Conservation (phyloP, 1,284 basidiomycete species). For the Papiliotrema nemorosa region DNA sequence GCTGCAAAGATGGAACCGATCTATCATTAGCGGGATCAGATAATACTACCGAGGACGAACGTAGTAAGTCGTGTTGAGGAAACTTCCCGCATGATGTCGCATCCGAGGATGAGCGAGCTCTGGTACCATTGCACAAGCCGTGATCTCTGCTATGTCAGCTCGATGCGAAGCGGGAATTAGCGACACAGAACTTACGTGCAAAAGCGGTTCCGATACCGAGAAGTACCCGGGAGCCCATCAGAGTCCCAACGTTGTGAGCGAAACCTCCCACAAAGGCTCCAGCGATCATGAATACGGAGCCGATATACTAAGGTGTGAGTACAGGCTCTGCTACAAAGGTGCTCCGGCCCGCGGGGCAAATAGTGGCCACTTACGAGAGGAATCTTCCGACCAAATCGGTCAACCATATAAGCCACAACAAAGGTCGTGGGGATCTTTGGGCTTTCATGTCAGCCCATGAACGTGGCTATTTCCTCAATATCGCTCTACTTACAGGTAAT, state of each 20-base stretch:
- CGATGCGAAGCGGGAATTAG: too few species aligned
- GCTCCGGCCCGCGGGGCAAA: too few species aligned
- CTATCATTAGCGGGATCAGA: too few species aligned
- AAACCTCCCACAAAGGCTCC: conserved; percentile 19
- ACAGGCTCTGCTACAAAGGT: too few species aligned
- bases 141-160: too few species aligned
- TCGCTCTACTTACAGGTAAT: too few species aligned
- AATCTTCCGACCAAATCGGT: conserved; percentile 16
- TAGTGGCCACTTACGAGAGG: too few species aligned
- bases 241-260: conserved; percentile 11
- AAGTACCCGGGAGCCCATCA: conserved; percentile 48
- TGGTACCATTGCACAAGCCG: conserved; percentile 12
- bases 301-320: too few species aligned
- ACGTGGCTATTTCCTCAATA: too few species aligned
- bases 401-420: conserved; percentile 15
- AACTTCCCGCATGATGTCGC: conserved; percentile 9
- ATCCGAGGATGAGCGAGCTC: conserved; percentile 23
- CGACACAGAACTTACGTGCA: conserved; percentile 15
- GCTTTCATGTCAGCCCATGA: too few species aligned
- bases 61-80: conserved; percentile 9
- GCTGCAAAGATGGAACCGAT: not conserved
- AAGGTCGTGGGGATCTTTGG: conserved; percentile 18
- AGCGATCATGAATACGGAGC: conserved; percentile 24
- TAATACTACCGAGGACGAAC: too few species aligned
- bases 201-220: conserved; percentile 48